Evolutionary conservation across 805 yeast genomes (phyloP), one percentile per base, ranked within the genome.

Genomic region (Hanseniaspora hatyaiensis): DNA sequence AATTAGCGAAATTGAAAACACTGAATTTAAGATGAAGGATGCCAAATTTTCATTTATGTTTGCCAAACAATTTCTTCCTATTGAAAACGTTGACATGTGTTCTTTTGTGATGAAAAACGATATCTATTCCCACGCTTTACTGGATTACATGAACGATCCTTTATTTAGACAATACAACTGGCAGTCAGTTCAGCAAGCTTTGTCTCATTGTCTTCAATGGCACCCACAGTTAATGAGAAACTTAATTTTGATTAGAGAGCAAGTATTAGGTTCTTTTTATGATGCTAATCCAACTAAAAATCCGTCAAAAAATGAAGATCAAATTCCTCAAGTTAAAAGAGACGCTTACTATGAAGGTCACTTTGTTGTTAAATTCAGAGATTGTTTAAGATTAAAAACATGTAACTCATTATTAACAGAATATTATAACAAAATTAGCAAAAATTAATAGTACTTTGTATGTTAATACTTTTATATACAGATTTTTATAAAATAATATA

Each of bases 121-220:
- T 56, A 66, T 74, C 28, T 69, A 74, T 46, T 79, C 88, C 3
- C 74, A 72, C 57, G 74, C 82, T 1, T 68, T 86, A 43, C 56
- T 88, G n/a, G 96, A 87, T 60, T 72, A 75, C 54, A 81, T 95
- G 87, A 62, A 73, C 29, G 92, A 85, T 59, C 77, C 78, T 20
- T 69, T 86, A 40, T 79, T 77, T 59, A 72, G 83, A 59, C 70
- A 73, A 42, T 86, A 82, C 64, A 63, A 64, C n/a, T 62, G 65
- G 63, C 57, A 57, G 37, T 72, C 72, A 50, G 83, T 83, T 64
- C 73, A 73, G 12, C 73, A 73, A 47, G 81, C 78, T 4, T 77
- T 89, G 36, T 74, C 84, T n/a, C 97, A 92, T 60, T 69, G 87
- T 38, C 68, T 87, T 55, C 96, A 86, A 63, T 92, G 97, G 98